phyloP scores from a whole-genome alignment of 495 filamentous ascomycete genomes.

The Hypoxylon perforatum region DNA sequence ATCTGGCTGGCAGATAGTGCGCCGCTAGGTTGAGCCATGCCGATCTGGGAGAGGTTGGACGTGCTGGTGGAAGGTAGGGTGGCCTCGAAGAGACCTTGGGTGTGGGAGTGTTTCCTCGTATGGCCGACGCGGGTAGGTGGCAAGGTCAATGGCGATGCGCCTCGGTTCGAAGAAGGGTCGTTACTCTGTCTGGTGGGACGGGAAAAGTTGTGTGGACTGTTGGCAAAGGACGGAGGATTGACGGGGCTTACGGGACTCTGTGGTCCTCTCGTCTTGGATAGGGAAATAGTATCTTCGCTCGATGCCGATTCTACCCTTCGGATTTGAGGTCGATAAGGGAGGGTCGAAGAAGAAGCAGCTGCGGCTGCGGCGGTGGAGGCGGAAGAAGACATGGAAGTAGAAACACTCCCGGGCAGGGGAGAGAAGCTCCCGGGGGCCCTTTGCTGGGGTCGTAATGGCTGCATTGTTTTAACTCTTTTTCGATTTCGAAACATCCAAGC shows the following conservation, averaged over 20 bases:
- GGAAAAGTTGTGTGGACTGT: constrained; percentile 67
- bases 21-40: constrained; percentile 48
- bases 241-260: constrained; percentile 48
- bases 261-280: constrained; percentile 41
- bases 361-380: constrained; percentile 36
- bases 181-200: constrained; percentile 56
- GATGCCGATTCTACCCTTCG: constrained; percentile 58
- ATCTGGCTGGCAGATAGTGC: constrained; percentile 79
- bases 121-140: constrained; percentile 57
- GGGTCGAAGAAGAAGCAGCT: constrained; percentile 45
- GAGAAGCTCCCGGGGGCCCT: constrained; percentile 67
- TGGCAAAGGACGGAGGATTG: constrained; percentile 45
- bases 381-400: constrained; percentile 19
- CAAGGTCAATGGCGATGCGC: constrained; percentile 55
- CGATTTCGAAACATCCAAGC: constrained; percentile 34
- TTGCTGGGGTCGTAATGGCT: constrained; percentile 58
- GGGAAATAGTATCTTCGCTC: constrained; percentile 53
- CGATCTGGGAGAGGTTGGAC: constrained; percentile 64
- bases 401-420: constrained; percentile 52
- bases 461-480: constrained; percentile 56
- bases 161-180: constrained; percentile 51
- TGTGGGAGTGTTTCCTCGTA: constrained; percentile 70
- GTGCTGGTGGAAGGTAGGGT: constrained; percentile 75
- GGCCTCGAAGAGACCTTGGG: constrained; percentile 91
- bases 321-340: constrained; percentile 50